Percentiles rank a stretch among this genome's conserved stretches.
These are phyloP conservation scores for Saprolegnia parasitica DNA, from an alignment of 352 stramenopile species.

Conservation along the genomic window DNA sequence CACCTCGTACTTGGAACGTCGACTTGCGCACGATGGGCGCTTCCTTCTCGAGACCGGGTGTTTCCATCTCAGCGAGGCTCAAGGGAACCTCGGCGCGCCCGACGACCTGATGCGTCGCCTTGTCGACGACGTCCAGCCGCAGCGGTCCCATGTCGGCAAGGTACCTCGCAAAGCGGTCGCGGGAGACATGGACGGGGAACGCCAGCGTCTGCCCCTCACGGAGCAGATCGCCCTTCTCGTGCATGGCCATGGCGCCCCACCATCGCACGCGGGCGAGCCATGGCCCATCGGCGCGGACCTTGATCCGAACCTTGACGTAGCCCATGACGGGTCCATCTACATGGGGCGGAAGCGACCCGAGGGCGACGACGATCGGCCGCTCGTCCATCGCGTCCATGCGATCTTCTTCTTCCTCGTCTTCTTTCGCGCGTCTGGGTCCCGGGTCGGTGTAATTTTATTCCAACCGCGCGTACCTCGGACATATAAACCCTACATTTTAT, in stretches of 20 bases:
- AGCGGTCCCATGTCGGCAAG: conserved; percentile 23
- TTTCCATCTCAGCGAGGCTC: conserved; percentile 16
- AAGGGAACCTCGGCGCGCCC: conserved; percentile 10
- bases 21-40: background rate
- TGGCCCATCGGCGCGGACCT: background rate
- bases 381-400: background rate
- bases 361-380: conserved; percentile 1
- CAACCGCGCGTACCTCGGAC: too few relatives aligned
- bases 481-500: too few relatives aligned
- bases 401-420: background rate
- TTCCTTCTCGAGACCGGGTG: background rate
- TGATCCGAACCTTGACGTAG: conserved; percentile 18
- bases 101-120: conserved; percentile 15
- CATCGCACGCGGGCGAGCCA: conserved; percentile 27
- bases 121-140: conserved; percentile 24
- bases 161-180: conserved; percentile 15
- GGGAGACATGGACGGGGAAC: conserved; percentile 25
- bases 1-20: background rate
- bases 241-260: conserved; percentile 21
- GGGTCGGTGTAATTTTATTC: too few relatives aligned
- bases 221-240: conserved; percentile 23
- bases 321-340: conserved; percentile 21
- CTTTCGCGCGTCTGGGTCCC: too few relatives aligned
- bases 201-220: conserved; percentile 22
- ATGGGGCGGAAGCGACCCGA: conserved; percentile 24